A percentile compares a stretch with the other conserved stretches of the same genome.
Evolutionary conservation across 495 filamentous ascomycete species (phyloP).

Genomic region (Geopyxis carbonaria): DNA sequence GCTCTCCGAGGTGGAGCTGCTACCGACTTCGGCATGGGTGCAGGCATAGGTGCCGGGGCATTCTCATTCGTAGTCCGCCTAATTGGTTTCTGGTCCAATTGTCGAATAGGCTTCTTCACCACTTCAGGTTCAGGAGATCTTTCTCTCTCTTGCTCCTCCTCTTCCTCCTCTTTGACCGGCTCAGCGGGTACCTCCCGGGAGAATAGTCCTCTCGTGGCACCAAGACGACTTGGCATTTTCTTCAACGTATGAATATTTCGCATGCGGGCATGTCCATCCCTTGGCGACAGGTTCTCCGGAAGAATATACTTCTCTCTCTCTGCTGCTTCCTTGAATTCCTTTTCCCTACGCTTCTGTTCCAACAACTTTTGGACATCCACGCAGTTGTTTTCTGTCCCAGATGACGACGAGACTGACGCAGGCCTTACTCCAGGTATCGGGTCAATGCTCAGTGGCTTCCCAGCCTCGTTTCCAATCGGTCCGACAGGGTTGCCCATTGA

Average conservation of each 20-base stretch:
- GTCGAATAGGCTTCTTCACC: slow-evolving; percentile 18
- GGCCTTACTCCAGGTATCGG: slow-evolving; percentile 14
- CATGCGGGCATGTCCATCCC: slow-evolving; percentile 25
- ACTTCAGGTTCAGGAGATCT: slow-evolving; percentile 6
- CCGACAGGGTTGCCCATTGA: slow-evolving; percentile 11
- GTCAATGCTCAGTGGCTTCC: slow-evolving; percentile 16
- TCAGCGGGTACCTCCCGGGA: slow-evolving; percentile 2
- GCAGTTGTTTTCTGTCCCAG: slow-evolving; percentile 8
- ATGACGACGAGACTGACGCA: slow-evolving; percentile 8
- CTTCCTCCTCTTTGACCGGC: slow-evolving; percentile 17
- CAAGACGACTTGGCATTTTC: slow-evolving; percentile 17
- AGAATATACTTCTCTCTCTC: slow-evolving; percentile 17
- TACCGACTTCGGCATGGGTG: not conserved
- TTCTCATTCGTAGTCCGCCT: not conserved
- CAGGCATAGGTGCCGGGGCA: not conserved
- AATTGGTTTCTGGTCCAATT: no score
- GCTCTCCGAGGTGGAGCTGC: slow-evolving; percentile 5
- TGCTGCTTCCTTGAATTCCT: not conserved
- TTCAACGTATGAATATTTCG: slow-evolving; percentile 16
- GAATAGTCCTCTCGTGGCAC: slow-evolving; percentile 11
- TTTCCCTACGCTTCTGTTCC: slow-evolving; percentile 1
- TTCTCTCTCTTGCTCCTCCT: slow-evolving; percentile 21
- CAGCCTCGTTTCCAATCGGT: slow-evolving; percentile 18
- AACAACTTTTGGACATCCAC: slow-evolving; percentile 2
- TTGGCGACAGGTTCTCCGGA: slow-evolving; percentile 20